These are phyloP conservation scores for Xylaria flabelliformis DNA, from an alignment of 495 filamentous ascomycete species.

Conservation along the genomic window DNA sequence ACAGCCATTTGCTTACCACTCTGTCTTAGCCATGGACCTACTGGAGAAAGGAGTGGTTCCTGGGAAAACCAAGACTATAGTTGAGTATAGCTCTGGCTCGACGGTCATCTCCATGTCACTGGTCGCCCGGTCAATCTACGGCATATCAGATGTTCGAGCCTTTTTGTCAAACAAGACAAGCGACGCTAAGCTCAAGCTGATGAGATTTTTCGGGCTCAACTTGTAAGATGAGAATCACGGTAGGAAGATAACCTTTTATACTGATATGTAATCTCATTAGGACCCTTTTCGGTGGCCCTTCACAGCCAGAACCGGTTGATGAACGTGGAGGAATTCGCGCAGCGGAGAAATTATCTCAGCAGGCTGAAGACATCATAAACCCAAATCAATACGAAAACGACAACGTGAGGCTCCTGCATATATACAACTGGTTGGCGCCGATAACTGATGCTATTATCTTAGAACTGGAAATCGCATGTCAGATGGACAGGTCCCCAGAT, in stretches of 20 bases:
- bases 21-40: background rate
- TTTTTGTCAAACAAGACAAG: constrained; percentile 68
- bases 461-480: background rate
- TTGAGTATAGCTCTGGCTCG: constrained; percentile 68
- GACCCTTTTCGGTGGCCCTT: background rate
- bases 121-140: constrained; percentile 59
- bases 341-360: background rate
- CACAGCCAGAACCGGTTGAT: background rate
- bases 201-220: constrained; percentile 66
- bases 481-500: background rate
- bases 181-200: constrained; percentile 56
- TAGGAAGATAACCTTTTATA: background rate
- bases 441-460: background rate
- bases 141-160: constrained; percentile 59
- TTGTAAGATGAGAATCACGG: constrained; percentile 31
- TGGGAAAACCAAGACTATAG: constrained; percentile 55
- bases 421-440: background rate
- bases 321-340: background rate
- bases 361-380: background rate
- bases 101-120: constrained; percentile 67
- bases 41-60: constrained; percentile 45
- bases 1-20: background rate
- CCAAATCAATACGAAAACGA: background rate
- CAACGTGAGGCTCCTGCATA: background rate
- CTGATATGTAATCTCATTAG: background rate